Percentiles rank a stretch among this genome's conserved stretches.
These are phyloP conservation scores for Penicillium sp. DNA, from an alignment of 2,329 filamentous ascomycete genomes.

Conservation along the genomic window DNA sequence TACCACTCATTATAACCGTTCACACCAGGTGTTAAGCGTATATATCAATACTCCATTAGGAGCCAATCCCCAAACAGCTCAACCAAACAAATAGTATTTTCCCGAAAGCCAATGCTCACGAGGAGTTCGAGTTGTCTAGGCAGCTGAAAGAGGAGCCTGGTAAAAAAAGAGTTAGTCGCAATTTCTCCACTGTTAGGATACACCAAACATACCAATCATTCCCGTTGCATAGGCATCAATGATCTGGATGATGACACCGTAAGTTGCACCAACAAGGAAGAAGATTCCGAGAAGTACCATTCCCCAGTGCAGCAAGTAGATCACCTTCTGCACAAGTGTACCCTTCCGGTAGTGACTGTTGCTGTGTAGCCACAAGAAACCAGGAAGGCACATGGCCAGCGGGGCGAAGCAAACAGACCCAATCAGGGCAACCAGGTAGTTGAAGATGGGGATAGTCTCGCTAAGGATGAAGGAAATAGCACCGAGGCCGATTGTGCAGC, in stretches of 20 bases:
- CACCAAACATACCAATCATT: conserved; percentile 21
- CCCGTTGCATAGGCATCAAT: conserved; percentile 23
- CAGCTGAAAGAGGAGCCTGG: conserved; percentile 29
- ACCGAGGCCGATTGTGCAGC: conserved; percentile 45
- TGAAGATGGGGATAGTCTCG: conserved; percentile 54
- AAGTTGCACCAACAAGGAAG: conserved; percentile 47
- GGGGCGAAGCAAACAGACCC: conserved; percentile 53
- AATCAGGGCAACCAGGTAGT: conserved; percentile 51
- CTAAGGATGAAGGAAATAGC: conserved; percentile 51
- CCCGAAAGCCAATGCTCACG: background rate
- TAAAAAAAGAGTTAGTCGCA: background rate
- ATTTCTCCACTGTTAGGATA: background rate
- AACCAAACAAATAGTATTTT: background rate
- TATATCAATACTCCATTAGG: background rate
- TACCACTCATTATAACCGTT: background rate
- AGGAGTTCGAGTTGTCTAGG: conserved; percentile 27
- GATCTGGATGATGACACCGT: conserved; percentile 23
- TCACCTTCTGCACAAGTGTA: conserved; percentile 34
- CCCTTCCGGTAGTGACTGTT: conserved; percentile 44
- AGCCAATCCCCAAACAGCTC: background rate
- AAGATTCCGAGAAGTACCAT: conserved; percentile 48
- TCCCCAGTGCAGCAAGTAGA: conserved; percentile 42
- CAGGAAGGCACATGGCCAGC: conserved; percentile 49
- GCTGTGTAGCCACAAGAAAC: conserved; percentile 53
- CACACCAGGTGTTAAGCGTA: background rate